These are phyloP conservation scores for Ceratocystis ficicola DNA, from an alignment of 2,329 filamentous ascomycete genomes.

Conservation along the genomic window DNA sequence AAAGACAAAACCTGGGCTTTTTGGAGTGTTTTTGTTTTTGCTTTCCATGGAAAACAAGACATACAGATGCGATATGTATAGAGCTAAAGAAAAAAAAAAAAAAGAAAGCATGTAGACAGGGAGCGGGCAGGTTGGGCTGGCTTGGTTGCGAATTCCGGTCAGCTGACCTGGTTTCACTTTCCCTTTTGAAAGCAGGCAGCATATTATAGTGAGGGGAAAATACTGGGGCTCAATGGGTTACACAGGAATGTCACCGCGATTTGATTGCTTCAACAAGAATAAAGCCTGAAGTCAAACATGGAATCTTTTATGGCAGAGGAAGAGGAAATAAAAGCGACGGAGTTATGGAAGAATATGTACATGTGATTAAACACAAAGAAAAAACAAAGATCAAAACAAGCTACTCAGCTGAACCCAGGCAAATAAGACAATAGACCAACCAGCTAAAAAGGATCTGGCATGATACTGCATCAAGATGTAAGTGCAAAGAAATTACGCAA, in stretches of 20 bases:
- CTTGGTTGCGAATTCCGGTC: too few species aligned
- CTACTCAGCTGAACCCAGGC: background rate
- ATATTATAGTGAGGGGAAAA: too few species aligned
- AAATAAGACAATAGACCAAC: background rate
- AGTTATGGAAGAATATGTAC: background rate
- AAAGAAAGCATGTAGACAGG: too few species aligned
- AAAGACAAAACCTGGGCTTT: too few species aligned
- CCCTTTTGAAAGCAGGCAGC: too few species aligned
- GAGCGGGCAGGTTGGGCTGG: too few species aligned
- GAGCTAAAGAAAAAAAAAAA: too few species aligned
- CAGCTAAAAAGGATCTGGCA: background rate
- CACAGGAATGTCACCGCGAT: background rate
- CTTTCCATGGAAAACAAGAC: too few species aligned
- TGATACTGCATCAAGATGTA: constrained; percentile 1
- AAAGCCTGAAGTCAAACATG: background rate
- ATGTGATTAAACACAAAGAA: background rate
- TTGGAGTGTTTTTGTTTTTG: too few species aligned
- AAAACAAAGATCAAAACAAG: background rate
- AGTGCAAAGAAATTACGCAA: background rate
- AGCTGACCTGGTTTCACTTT: too few species aligned
- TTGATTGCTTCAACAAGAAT: background rate
- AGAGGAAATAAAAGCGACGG: background rate
- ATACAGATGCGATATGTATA: too few species aligned
- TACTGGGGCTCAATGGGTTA: too few species aligned
- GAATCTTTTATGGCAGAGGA: background rate